Conservation (phyloP, 1,284 basidiomycete genomes). For the Marasmius sp. region DNA sequence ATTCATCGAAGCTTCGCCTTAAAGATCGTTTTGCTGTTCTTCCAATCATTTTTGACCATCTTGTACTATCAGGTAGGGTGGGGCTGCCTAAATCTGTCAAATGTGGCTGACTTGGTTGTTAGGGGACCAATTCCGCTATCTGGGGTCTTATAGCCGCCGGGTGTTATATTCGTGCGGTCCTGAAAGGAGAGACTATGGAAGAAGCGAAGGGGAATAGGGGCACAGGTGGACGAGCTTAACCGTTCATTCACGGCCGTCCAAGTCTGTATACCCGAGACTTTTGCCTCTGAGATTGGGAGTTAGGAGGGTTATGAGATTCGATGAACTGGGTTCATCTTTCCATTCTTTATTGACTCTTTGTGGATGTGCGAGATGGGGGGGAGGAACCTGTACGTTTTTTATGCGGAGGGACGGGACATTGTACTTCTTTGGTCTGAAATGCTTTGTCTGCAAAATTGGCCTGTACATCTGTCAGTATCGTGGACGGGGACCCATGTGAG, state of each 20-base stretch:
- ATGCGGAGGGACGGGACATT: too few species aligned
- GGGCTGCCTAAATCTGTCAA: background rate
- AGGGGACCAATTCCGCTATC: constrained; percentile 78
- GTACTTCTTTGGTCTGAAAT: too few species aligned
- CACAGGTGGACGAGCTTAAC: constrained; percentile 55
- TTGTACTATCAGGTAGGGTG: constrained; percentile 75
- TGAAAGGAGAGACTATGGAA: constrained; percentile 64
- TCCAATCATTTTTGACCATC: constrained; percentile 65
- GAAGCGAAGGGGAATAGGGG: constrained; percentile 66
- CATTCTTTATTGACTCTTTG: constrained; percentile 5
- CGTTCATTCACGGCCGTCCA: constrained; percentile 6
- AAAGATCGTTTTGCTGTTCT: constrained; percentile 61
- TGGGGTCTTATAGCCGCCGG: constrained; percentile 69
- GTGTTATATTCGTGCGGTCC: constrained; percentile 63
- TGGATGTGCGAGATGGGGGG: background rate
- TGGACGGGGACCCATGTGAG: background rate
- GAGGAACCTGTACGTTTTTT: too few species aligned
- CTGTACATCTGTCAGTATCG: too few species aligned
- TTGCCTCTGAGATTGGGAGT: constrained; percentile 15
- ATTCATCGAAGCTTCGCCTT: constrained; percentile 67
- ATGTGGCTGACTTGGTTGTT: constrained; percentile 3
- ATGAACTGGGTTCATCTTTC: constrained; percentile 9
- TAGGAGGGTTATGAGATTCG: constrained; percentile 1
- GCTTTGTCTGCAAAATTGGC: too few species aligned
- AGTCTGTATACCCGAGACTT: background rate